A percentile compares a stretch with the other conserved stretches of the same genome.
These are phyloP conservation scores for Sporothrix brasiliensis DNA, from an alignment of 2,329 filamentous ascomycete species.

Conservation along the genomic window DNA sequence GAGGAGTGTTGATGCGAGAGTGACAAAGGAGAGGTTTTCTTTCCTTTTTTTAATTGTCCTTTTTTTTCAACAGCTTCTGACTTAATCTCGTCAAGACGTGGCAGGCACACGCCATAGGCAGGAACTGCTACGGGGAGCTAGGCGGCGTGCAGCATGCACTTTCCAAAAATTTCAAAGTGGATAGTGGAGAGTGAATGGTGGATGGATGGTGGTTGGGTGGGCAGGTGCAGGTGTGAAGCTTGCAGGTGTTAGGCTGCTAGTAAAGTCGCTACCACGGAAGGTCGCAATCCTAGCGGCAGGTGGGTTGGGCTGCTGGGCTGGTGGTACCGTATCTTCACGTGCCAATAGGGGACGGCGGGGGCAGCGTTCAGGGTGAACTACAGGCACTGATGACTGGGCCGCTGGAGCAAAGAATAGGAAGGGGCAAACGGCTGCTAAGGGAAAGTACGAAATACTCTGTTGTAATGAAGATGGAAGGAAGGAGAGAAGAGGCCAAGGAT, in stretches of 20 bases:
- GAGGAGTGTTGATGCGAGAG: neutral
- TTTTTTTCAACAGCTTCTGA: conserved; percentile 26
- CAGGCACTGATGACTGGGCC: neutral
- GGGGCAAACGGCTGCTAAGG: neutral
- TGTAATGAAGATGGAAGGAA: neutral
- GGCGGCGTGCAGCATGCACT: conserved; percentile 16
- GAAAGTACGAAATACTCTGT: too few relatives aligned
- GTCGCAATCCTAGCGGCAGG: conserved; percentile 14
- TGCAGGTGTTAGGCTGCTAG: neutral
- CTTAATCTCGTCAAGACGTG: conserved; percentile 28
- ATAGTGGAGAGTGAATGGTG: conserved; percentile 11
- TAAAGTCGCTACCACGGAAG: conserved; percentile 9
- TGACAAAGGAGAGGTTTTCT: neutral
- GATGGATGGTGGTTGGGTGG: neutral
- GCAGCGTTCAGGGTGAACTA: neutral
- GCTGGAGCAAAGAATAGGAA: neutral
- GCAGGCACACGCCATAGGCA: conserved; percentile 26
- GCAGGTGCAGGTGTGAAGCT: neutral
- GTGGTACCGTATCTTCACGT: conserved; percentile 29
- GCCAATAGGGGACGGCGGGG: conserved; percentile 24
- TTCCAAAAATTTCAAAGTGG: conserved; percentile 27
- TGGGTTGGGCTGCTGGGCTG: conserved; percentile 14
- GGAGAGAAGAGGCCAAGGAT: neutral
- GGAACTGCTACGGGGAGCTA: conserved; percentile 16
- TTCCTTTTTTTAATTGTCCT: neutral